Evolutionary conservation across 148 eudicot species (phyloP).

Genomic region (Chenopodium quinoa): DNA sequence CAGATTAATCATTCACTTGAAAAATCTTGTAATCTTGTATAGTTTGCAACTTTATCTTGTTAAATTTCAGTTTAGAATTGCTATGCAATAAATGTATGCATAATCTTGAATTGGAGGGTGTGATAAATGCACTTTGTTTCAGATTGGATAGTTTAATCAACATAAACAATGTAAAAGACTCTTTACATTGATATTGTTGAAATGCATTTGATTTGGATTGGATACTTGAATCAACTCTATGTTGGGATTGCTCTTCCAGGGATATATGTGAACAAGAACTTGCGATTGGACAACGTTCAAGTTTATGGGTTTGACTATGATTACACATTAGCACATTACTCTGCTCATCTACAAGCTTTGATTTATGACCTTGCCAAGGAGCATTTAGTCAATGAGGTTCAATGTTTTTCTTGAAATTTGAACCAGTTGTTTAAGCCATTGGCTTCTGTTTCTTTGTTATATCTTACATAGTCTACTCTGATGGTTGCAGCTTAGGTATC

Average conservation of each 20-base stretch:
- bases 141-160: too few relatives aligned
- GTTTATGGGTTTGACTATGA: conserved; percentile 99
- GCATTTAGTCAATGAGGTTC: conserved; percentile 92
- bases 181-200: background rate
- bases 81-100: background rate
- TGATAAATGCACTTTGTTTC: too few relatives aligned
- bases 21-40: background rate
- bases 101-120: background rate
- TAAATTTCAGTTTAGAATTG: background rate
- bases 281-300: conserved; percentile 80
- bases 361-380: conserved; percentile 94
- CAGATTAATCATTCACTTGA: background rate
- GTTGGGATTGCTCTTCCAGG: conserved; percentile 38
- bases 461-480: background rate
- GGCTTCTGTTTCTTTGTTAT: background rate
- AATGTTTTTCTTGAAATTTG: background rate
- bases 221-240: conserved; percentile 9
- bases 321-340: conserved; percentile 95
- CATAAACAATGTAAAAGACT: too few relatives aligned
- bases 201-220: background rate
- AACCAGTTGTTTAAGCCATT: background rate
- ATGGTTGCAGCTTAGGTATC: conserved; percentile 80
- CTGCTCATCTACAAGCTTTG: conserved; percentile 68
- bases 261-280: conserved; percentile 88
- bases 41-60: background rate